Evolutionary conservation across 106 monocot species (phyloP), one percentile per base, ranked within the genome.

Genomic region (Triglochin maritima): DNA sequence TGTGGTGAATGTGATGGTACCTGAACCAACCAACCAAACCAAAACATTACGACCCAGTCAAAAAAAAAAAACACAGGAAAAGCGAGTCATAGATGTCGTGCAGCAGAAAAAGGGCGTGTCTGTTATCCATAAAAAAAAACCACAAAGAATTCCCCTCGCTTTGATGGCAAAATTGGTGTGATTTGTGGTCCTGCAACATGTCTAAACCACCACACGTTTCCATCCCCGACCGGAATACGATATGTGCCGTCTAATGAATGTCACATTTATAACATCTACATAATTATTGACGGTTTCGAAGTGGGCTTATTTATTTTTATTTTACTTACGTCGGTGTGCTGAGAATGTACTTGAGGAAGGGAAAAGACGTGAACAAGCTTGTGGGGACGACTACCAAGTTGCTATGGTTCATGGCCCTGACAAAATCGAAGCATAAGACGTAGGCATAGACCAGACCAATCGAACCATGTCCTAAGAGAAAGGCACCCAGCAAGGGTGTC

Each of bases 1-100:
- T 92, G 80, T 98, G 91, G 56, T 98, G 98, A 51, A 98, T 64
- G 68, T 78, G 84, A 47, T 86, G 85, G 58, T 98, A 98, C 66
- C 96, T 98, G 81, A 66, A 83, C 11, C 8, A 64, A 14, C 17
- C 7, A 49, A 3, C 46, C 1, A 4, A 4, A 44, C 14, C 4
- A 13, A 49, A 46, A 15, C 17, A 6, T 57, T 11, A 29, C 29
- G 29, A 29, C 29, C 29, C 29, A 29, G 29, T 29, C 29, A 29
- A 1, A 29, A 29, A 29, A 29, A 0, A 0, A 0, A 0, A 29
- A 0, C 29, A 29, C 29, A 29, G 29, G 29, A 29, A 29, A 29
- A 29, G 29, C 29, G 29, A 29, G 29, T 29, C 29, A 29, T 29
- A 29, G 29, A 29, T 29, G 29, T 29, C 29, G 29, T 29, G 29